Evolutionary conservation across 2,329 filamentous ascomycete species (phyloP).

Genomic region (Mycosphaerella sp.): DNA sequence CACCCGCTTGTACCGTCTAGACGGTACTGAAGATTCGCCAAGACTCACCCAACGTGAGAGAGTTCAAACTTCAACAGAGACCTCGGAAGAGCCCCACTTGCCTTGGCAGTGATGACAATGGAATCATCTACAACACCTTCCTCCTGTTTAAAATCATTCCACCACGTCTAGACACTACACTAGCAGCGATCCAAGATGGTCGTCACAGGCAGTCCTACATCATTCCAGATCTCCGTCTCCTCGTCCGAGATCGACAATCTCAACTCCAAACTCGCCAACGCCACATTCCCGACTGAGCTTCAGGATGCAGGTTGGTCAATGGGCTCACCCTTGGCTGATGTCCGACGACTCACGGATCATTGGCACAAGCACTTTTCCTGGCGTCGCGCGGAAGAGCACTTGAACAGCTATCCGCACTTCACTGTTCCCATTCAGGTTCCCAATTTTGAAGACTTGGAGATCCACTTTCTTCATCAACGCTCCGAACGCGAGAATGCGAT

Average conservation of each 20-base stretch:
- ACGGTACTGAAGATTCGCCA: too few species aligned
- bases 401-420: constrained; percentile 49
- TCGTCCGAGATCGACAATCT: constrained; percentile 48
- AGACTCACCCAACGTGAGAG: too few species aligned
- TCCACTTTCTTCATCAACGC: constrained; percentile 60
- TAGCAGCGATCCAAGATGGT: background rate
- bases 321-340: constrained; percentile 52
- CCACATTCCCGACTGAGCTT: constrained; percentile 51
- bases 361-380: constrained; percentile 56
- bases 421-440: constrained; percentile 38
- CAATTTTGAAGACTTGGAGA: constrained; percentile 44
- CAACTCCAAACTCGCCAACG: constrained; percentile 48
- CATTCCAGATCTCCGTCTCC: constrained; percentile 46
- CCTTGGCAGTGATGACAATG: too few species aligned
- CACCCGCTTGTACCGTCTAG: too few species aligned
- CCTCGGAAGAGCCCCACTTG: too few species aligned
- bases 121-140: too few species aligned
- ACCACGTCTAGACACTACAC: too few species aligned
- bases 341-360: constrained; percentile 51
- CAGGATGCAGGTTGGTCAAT: constrained; percentile 49
- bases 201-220: constrained; percentile 14
- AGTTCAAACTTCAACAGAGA: too few species aligned
- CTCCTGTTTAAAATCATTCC: too few species aligned
- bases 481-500: constrained; percentile 50
- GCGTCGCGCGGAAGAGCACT: constrained; percentile 38